Conservation (phyloP, 2,329 filamentous ascomycete species). For the Trichoderma sp. region DNA sequence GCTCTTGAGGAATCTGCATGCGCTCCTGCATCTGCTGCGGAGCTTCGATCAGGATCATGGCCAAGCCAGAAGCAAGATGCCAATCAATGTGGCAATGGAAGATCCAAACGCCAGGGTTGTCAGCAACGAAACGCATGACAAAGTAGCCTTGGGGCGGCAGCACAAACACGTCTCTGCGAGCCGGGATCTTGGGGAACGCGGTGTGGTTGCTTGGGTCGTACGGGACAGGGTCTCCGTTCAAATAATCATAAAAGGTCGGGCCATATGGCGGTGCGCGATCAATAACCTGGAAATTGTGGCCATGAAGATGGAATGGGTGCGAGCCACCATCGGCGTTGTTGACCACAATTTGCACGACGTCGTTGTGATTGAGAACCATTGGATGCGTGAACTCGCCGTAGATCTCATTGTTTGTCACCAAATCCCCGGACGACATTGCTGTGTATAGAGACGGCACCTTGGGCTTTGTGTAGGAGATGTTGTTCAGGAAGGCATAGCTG, state of each 20-base stretch:
- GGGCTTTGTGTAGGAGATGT: slow-evolving; percentile 59
- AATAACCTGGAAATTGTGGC: slow-evolving; percentile 34
- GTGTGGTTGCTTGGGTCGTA: slow-evolving; percentile 21
- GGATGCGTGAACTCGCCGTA: slow-evolving; percentile 42
- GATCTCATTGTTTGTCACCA: neutral
- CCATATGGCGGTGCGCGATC: slow-evolving; percentile 14
- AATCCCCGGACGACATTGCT: slow-evolving; percentile 51
- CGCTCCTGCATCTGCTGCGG: slow-evolving; percentile 17
- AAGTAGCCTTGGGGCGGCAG: slow-evolving; percentile 44
- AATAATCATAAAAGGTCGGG: neutral
- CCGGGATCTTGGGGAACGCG: slow-evolving; percentile 34
- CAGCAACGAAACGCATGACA: slow-evolving; percentile 48
- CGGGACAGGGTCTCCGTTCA: slow-evolving; percentile 6
- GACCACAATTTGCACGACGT: slow-evolving; percentile 19
- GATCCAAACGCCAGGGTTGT: slow-evolving; percentile 34
- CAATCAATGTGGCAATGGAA: slow-evolving; percentile 51
- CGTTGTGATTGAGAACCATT: slow-evolving; percentile 14
- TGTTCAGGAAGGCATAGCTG: slow-evolving; percentile 56
- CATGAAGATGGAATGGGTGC: slow-evolving; percentile 39
- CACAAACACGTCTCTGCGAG: slow-evolving; percentile 51
- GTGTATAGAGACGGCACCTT: slow-evolving; percentile 68
- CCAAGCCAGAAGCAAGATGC: slow-evolving; percentile 33
- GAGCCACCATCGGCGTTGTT: slow-evolving; percentile 19
- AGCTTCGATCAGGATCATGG: slow-evolving; percentile 19
- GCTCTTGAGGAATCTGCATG: slow-evolving; percentile 10